Evolutionary conservation across 2,329 filamentous ascomycete genomes (phyloP), one percentile per base, ranked within the genome.

Genomic region (Talaromyces sp.): DNA sequence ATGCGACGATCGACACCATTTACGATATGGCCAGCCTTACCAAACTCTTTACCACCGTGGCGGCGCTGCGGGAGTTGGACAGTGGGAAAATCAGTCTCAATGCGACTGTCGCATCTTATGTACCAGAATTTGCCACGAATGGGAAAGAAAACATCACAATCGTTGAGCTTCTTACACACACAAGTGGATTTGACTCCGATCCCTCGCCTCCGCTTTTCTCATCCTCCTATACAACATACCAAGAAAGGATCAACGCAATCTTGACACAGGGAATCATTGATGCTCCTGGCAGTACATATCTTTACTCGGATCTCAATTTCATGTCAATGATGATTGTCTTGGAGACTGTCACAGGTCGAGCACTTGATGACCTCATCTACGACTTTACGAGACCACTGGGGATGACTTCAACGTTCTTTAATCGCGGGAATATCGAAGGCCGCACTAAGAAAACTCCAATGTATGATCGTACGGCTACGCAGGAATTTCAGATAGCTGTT

Each of bases 11-110:
- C 4, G 70, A 75, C 56, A 75, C 73, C 2, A 69, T 77, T n/a
- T 76, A 76, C 63, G 73, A 76, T 62, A 68, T 75, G 69, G 74
- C 74, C 41, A 76, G 73, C 60, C 61, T 76, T 31, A 73, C 74
- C 7, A 77, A 76, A 64, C 59, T 76, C 27, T 75, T 74, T 56
- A 75, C 73, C n/a, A 67, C 72, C 0, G 66, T 75, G 4, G 72
- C 72, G 0, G 69, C 65, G 8, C 65, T 76, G 46, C 67, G 72
- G 3, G 62, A 68, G 41, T 59, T 75, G 7, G 73, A 76, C 56
- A 58, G 62, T 3, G 67, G 62, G 10, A 64, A 59, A 1, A 61
- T 73, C 27, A 58, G 27, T 2, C 26, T 27, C 3, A 27, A 27
- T 6, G 66, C 62, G 13, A 70, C 69, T 1, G 73, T 73, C 8